Conservation (phyloP, 2,329 filamentous ascomycete genomes). For the Colletotrichum echinochloae region DNA sequence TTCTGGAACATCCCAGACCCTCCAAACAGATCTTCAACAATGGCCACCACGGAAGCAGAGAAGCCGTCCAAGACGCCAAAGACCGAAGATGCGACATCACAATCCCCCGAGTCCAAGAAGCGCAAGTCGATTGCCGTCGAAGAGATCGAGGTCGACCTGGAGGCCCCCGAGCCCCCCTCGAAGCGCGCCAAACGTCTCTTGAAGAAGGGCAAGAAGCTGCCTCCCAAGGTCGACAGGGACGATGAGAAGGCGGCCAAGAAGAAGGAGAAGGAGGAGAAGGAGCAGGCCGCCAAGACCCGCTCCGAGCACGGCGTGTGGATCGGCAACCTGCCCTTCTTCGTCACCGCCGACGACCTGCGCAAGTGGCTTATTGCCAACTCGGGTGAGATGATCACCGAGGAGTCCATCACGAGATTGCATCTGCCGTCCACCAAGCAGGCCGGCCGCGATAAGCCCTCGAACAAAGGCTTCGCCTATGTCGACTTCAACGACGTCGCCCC, state of each 20-base stretch:
- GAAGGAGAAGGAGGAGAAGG: slow-evolving; percentile 54
- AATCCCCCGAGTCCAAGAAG: slow-evolving; percentile 65
- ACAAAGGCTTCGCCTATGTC: slow-evolving; percentile 96
- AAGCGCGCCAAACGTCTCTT: slow-evolving; percentile 92
- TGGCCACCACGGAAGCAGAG: slow-evolving; percentile 28
- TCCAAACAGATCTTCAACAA: neutral
- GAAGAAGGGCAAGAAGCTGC: slow-evolving; percentile 81
- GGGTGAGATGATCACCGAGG: slow-evolving; percentile 72
- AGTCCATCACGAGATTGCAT: slow-evolving; percentile 86
- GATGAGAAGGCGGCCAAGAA: slow-evolving; percentile 54
- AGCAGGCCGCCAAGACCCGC: slow-evolving; percentile 62
- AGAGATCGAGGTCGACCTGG: slow-evolving; percentile 90
- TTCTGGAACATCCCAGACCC: neutral
- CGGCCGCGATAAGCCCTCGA: slow-evolving; percentile 63
- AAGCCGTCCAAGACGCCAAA: slow-evolving; percentile 13
- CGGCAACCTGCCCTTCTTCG: slow-evolving; percentile 89
- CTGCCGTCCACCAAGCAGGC: slow-evolving; percentile 74
- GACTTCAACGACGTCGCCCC: slow-evolving; percentile 82
- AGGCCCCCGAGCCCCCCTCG: slow-evolving; percentile 91
- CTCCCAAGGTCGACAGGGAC: slow-evolving; percentile 57
- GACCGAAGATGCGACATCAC: slow-evolving; percentile 14
- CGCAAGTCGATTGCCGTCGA: slow-evolving; percentile 74
- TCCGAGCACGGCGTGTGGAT: slow-evolving; percentile 94
- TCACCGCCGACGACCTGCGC: slow-evolving; percentile 79
- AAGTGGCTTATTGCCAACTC: slow-evolving; percentile 82